phyloP scores from a whole-genome alignment of 805 yeast genomes.

The Metschnikowia cerradonensis region DNA sequence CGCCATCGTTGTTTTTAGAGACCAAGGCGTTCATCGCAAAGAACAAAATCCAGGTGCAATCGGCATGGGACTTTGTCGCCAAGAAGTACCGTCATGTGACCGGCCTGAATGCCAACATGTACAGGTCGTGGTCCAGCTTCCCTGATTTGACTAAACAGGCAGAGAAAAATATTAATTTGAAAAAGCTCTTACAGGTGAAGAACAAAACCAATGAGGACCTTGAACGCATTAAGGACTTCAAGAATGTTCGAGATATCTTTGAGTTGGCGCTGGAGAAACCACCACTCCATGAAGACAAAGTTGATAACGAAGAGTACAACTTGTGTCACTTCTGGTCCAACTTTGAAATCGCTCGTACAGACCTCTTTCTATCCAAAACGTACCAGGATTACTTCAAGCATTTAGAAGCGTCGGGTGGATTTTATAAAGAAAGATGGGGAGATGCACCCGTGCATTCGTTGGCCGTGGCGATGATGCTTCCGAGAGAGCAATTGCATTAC shows the following conservation, averaged over 20 bases:
- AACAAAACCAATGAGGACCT: conserved; percentile 24
- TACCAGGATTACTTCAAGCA: conserved; percentile 67
- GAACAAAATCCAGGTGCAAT: conserved; percentile 46
- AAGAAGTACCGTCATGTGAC: conserved; percentile 23
- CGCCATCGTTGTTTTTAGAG: conserved; percentile 74
- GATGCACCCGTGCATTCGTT: conserved; percentile 94
- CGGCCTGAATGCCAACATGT: conserved; percentile 23
- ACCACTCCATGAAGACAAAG: conserved; percentile 46
- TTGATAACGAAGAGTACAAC: conserved; percentile 67
- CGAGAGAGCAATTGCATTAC: conserved; percentile 73
- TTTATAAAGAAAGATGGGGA: conserved; percentile 93
- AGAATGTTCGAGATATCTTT: conserved; percentile 35
- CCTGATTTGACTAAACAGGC: conserved; percentile 25
- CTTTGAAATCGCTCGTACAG: conserved; percentile 85
- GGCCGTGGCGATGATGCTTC: conserved; percentile 73
- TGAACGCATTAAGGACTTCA: conserved; percentile 13
- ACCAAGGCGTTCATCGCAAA: conserved; percentile 61
- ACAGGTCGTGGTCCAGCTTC: conserved; percentile 19
- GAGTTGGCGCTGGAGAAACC: conserved; percentile 30
- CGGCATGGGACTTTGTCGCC: conserved; percentile 67
- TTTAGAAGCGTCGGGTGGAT: conserved; percentile 74
- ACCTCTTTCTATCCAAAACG: conserved; percentile 59
- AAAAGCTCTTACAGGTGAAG: conserved; percentile 18
- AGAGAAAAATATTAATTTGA: conserved; percentile 26
- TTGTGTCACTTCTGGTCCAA: conserved; percentile 90